phyloP scores from a whole-genome alignment of 768 basidiomycete species.

The Saitozyma sp. region DNA sequence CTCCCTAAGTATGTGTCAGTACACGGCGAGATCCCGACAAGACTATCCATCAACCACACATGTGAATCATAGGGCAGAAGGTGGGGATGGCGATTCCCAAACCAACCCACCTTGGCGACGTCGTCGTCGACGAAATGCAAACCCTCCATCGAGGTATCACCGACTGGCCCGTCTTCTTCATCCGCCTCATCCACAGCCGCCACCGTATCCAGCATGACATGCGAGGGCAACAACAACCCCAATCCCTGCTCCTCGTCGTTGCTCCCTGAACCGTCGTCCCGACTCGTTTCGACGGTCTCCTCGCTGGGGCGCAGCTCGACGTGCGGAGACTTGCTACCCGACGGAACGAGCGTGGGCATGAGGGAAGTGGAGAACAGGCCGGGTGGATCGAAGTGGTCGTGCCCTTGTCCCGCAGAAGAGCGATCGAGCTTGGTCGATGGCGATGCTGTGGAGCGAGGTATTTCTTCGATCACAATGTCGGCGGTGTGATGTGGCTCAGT shows the following conservation, averaged over 20 bases:
- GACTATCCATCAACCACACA: too few relatives aligned
- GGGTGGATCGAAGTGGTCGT: constrained; percentile 22
- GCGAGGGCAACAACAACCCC: constrained; percentile 26
- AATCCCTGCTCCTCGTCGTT: constrained; percentile 6
- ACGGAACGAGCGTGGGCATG: constrained; percentile 9
- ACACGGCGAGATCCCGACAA: too few relatives aligned
- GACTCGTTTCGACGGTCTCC: not conserved
- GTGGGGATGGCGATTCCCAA: not conserved
- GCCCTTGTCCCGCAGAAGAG: not conserved
- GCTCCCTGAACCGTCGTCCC: not conserved
- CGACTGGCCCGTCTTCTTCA: constrained; percentile 6
- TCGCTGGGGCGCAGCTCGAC: constrained; percentile 1
- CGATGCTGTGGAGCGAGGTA: not conserved
- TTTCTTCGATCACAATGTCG: constrained; percentile 17
- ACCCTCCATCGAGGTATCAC: constrained; percentile 33
- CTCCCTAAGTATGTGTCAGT: constrained; percentile 21
- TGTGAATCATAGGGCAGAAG: too few relatives aligned
- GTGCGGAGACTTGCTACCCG: not conserved
- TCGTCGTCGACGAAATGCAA: constrained; percentile 42
- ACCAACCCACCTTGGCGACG: constrained; percentile 21
- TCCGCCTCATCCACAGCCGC: constrained; percentile 3
- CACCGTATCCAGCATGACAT: constrained; percentile 26
- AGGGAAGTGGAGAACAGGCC: constrained; percentile 18
- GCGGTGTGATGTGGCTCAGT: not conserved
- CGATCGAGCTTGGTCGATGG: not conserved